Evolutionary conservation across 257 asterid species (phyloP).

Genomic region (Primulina eburnea): DNA sequence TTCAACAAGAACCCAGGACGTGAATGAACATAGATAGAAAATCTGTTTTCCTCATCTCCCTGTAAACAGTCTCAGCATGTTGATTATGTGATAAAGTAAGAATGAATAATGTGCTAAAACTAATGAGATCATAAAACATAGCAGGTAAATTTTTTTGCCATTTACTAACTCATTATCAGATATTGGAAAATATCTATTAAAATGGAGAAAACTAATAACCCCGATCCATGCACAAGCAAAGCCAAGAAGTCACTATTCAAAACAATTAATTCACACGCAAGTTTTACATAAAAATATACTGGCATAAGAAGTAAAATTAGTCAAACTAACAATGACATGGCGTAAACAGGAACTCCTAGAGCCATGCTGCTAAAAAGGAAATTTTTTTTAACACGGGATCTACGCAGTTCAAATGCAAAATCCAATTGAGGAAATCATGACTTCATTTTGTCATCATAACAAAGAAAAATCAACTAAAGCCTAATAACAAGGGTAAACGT

Average conservation of each 20-base stretch:
- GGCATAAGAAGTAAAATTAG: constrained; percentile 3
- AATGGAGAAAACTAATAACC: no score
- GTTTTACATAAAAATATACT: constrained; percentile 7
- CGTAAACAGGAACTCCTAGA: neutral
- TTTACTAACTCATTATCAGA: no score
- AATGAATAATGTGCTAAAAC: neutral
- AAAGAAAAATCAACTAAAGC: no score
- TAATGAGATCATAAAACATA: neutral
- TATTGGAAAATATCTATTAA: neutral
- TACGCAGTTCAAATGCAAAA: neutral
- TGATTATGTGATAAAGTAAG: neutral
- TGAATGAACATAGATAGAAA: constrained; percentile 85
- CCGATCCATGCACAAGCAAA: neutral
- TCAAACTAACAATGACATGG: constrained; percentile 15
- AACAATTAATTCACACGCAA: constrained; percentile 11
- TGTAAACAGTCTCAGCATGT: constrained; percentile 31
- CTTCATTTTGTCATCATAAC: no score
- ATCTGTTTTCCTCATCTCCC: constrained; percentile 73
- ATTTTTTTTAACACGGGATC: neutral
- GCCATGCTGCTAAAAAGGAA: constrained; percentile 7
- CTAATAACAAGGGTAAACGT: no score
- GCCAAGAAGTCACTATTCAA: neutral
- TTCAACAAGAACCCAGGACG: constrained; percentile 89
- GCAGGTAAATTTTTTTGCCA: neutral
- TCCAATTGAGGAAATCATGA: no score